Conservation (phyloP, 345 rosid species). For the Punica granatum region DNA sequence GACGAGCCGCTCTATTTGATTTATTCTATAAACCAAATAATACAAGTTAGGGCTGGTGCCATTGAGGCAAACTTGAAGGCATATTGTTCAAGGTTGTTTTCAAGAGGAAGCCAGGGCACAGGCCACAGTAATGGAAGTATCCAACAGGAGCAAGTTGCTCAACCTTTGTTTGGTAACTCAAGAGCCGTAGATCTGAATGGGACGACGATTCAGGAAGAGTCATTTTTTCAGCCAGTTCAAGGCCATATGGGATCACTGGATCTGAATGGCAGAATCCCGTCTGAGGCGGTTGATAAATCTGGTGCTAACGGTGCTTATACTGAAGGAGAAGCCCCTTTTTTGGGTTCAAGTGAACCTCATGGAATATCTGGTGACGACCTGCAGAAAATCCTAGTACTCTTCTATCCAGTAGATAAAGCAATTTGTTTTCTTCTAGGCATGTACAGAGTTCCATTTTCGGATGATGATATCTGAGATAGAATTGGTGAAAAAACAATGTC, state of each 20-base stretch:
- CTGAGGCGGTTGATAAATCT: conserved; percentile 35
- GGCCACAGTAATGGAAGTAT: conserved; percentile 35
- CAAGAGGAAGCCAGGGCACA: conserved; percentile 36
- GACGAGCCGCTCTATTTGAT: conserved; percentile 97
- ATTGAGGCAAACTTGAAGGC: conserved; percentile 91
- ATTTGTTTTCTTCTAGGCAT: not conserved
- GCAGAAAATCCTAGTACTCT: conserved; percentile 61
- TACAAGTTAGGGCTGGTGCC: conserved; percentile 91
- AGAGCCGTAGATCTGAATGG: conserved; percentile 11
- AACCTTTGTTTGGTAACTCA: conserved; percentile 1
- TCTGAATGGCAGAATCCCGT: conserved; percentile 44
- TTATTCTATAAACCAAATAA: conserved; percentile 79
- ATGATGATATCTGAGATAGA: no score
- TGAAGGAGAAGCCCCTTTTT: conserved; percentile 31
- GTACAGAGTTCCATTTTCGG: not conserved
- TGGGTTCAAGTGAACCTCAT: conserved; percentile 28
- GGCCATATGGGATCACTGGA: conserved; percentile 32
- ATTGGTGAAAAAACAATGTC: no score
- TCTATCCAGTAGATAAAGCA: not conserved
- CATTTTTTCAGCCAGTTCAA: conserved; percentile 14
- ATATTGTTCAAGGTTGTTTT: conserved; percentile 40
- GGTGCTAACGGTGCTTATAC: conserved; percentile 17
- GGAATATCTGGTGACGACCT: conserved; percentile 53
- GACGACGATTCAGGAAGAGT: conserved; percentile 5
- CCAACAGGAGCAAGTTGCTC: conserved; percentile 27